Evolutionary conservation across 805 yeast species (phyloP), one percentile per base, ranked within the genome.

Genomic region (Starmera caribaea): DNA sequence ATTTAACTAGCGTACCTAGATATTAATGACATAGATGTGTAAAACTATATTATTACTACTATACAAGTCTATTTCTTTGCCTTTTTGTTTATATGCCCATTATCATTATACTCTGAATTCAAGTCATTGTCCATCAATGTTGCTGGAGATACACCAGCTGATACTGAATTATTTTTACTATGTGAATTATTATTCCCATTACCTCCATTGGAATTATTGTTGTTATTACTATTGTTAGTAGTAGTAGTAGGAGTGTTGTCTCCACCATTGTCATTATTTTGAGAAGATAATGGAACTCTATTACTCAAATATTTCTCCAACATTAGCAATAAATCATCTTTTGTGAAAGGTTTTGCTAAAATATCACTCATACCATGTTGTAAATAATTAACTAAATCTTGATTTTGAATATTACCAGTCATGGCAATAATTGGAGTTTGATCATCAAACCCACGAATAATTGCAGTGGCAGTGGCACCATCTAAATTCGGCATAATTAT

Each of bases 301-400:
- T 73, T 67, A 41, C 74, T 70, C 39, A 82, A 66, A 56, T 84
- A 87, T 50, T 88, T 82, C 46, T 82, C 79, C 39, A 90, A 63
- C 53, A 88, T 85, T 44, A 78, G 69, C 53, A 80, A 84, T 41
- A 92, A 66, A 55, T 86, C 95, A 47, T 80, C 85, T 54, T 84
- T 87, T 2, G 95, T 82, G 57, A 92, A 92, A 1, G 98, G 98
- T 55, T 92, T 87, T 5, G 95, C 95, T 46, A 92, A 66, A 30
- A 92, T 86, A 59, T 87, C 96, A 42, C 85, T 80, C 86, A 88
- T 88, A 5, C 96, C 97, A 53, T 87, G 86, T 49, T 81, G 81
- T 43, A 85, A 63, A 57, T 84, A 87, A 1, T 79, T 81, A 36
- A 83, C 82, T 42, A 87, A 66, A 58, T 87, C 95, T 48, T 81